Conservation (phyloP, 2,329 filamentous ascomycete genomes). For the Huntiella decipiens region DNA sequence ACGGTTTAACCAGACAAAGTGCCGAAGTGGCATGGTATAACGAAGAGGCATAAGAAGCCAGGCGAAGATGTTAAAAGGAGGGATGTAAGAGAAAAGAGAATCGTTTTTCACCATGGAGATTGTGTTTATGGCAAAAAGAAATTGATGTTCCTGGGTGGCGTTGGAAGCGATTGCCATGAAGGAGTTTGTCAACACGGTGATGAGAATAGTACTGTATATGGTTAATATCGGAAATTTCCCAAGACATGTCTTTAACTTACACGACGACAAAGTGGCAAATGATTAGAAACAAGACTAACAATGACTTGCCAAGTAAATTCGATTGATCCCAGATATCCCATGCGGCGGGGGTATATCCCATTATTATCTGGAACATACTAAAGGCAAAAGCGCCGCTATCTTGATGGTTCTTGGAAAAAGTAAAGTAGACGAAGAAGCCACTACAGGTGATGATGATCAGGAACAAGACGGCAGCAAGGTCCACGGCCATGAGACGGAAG, state of each 20-base stretch:
- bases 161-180: conserved; percentile 93
- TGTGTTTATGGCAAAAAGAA: conserved; percentile 88
- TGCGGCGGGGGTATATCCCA: conserved; percentile 89
- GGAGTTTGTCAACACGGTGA: conserved; percentile 89
- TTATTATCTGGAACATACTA: conserved; percentile 78
- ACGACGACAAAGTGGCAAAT: conserved; percentile 92
- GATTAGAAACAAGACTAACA: conserved; percentile 70
- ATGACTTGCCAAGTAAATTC: conserved; percentile 55
- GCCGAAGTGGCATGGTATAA: conserved; percentile 58
- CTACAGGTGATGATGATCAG: conserved; percentile 77
- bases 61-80: conserved; percentile 76
- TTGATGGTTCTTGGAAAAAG: conserved; percentile 53
- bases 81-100: conserved; percentile 80
- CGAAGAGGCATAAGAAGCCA: conserved; percentile 75
- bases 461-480: conserved; percentile 67
- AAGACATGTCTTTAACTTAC: conserved; percentile 21
- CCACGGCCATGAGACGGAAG: conserved; percentile 83
- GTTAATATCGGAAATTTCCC: background rate
- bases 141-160: conserved; percentile 80
- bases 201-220: conserved; percentile 52
- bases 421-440: conserved; percentile 91
- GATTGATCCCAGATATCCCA: conserved; percentile 78
- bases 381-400: conserved; percentile 63
- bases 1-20: conserved; percentile 75
- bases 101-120: conserved; percentile 99